Evolutionary conservation across 129 eudicot genomes (phyloP).

Genomic region (Helianthus annuus): DNA sequence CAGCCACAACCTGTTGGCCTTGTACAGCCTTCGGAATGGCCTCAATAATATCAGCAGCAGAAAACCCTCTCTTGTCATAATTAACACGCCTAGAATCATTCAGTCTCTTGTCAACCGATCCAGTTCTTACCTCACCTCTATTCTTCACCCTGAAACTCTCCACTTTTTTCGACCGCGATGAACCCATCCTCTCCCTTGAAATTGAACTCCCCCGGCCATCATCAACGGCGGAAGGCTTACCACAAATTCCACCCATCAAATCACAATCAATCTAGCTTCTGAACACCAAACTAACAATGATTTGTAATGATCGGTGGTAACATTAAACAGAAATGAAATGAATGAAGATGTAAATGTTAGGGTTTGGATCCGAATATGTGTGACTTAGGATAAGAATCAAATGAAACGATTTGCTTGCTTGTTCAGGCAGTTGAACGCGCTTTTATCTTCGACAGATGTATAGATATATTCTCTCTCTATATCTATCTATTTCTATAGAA

Average conservation of each 20-base stretch:
- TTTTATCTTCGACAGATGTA: not conserved
- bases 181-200: slow-evolving; percentile 26
- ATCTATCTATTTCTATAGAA: not conserved
- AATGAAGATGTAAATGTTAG: not conserved
- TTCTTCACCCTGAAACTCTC: slow-evolving; percentile 37
- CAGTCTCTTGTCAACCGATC: slow-evolving; percentile 32
- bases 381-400: not conserved
- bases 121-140: slow-evolving; percentile 24
- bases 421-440: not conserved
- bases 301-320: no score
- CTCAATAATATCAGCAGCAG: no score
- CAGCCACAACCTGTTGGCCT: slow-evolving; percentile 65
- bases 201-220: slow-evolving; percentile 35
- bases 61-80: not conserved
- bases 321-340: not conserved
- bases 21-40: no score
- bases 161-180: slow-evolving; percentile 49
- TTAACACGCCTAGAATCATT: slow-evolving; percentile 36
- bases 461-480: no score
- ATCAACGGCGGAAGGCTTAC: slow-evolving; percentile 49
- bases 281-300: not conserved
- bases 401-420: not conserved
- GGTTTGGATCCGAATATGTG: no score
- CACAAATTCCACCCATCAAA: slow-evolving; percentile 63
- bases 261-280: not conserved